Percentiles rank a stretch among this genome's conserved stretches.
Evolutionary conservation across 2,329 filamentous ascomycete genomes (phyloP).

Genomic region (Fusarium xyrophilum): DNA sequence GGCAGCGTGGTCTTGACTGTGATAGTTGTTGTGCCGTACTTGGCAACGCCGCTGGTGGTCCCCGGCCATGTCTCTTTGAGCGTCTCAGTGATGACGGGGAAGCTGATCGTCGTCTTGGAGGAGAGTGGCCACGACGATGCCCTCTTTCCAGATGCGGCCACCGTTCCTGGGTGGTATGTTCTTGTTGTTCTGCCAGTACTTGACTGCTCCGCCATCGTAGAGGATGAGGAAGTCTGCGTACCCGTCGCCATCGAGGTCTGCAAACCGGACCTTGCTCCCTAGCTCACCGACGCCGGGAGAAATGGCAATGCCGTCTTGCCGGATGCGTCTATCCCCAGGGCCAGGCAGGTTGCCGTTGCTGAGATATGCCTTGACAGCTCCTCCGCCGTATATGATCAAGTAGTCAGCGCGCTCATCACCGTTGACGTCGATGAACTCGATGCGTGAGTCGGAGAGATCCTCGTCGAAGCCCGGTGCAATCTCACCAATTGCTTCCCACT

Average conservation of each 20-base stretch:
- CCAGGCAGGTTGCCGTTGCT: constrained; percentile 6
- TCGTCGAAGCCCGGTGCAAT: constrained; percentile 5
- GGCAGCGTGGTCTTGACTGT: constrained; percentile 16
- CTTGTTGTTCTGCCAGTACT: constrained; percentile 13
- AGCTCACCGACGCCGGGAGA: constrained; percentile 8
- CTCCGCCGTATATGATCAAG: constrained; percentile 27
- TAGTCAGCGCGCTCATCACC: constrained; percentile 26
- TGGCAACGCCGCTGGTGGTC: constrained; percentile 11
- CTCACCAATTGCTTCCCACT: constrained; percentile 5
- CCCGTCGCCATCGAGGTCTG: constrained; percentile 25
- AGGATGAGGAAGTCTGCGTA: constrained; percentile 15
- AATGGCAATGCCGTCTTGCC: constrained; percentile 4
- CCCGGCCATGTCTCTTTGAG: constrained; percentile 16
- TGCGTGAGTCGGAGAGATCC: not conserved
- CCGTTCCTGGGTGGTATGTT: constrained; percentile 11
- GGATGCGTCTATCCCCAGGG: not conserved
- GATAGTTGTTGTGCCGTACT: constrained; percentile 21
- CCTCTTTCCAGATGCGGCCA: constrained; percentile 22
- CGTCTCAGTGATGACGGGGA: constrained; percentile 13
- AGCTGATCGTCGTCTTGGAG: constrained; percentile 14
- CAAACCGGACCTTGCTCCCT: constrained; percentile 18
- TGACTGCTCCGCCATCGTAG: constrained; percentile 14
- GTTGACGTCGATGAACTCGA: constrained; percentile 21
- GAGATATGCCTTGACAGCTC: constrained; percentile 25
- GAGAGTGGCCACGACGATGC: constrained; percentile 8